phyloP scores from a whole-genome alignment of 345 rosid species.

The Eucalyptus microcorys region DNA sequence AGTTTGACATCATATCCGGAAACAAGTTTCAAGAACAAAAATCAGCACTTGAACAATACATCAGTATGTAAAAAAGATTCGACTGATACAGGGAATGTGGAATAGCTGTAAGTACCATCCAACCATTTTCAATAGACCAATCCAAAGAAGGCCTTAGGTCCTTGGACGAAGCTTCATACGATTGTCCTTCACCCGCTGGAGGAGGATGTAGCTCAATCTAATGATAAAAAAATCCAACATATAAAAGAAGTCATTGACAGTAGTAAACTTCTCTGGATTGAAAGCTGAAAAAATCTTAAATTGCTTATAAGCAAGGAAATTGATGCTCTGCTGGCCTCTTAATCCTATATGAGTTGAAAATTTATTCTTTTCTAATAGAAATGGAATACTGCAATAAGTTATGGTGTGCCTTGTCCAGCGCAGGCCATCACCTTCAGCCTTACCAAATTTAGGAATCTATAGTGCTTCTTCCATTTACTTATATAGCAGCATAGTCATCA shows the following conservation, averaged over 20 bases:
- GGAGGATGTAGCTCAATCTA: slow-evolving; percentile 42
- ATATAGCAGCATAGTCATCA: not conserved
- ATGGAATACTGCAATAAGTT: not conserved
- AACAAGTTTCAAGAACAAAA: not conserved
- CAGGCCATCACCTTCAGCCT: not conserved
- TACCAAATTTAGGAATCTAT: not conserved
- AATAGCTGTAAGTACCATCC: slow-evolving; percentile 25
- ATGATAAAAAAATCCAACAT: not conserved
- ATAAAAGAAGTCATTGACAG: not conserved
- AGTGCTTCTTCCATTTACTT: not conserved
- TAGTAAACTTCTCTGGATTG: not conserved
- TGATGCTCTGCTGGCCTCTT: not conserved
- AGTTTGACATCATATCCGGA: not conserved
- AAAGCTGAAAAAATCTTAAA: not conserved
- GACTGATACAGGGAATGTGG: not conserved
- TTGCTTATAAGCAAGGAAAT: not conserved
- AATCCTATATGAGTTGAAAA: not conserved
- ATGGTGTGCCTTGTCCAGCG: not conserved
- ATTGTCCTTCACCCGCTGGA: slow-evolving; percentile 46
- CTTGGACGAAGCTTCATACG: slow-evolving; percentile 19
- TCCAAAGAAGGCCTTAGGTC: slow-evolving; percentile 56
- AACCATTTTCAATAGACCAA: slow-evolving; percentile 44
- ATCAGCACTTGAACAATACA: not conserved
- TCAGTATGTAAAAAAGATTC: not conserved
- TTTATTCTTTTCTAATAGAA: not conserved